A percentile compares a stretch with the other conserved stretches of the same genome.
Conservation (phyloP, 23 red algal genomes). For the Gracilaria vermiculophylla region DNA sequence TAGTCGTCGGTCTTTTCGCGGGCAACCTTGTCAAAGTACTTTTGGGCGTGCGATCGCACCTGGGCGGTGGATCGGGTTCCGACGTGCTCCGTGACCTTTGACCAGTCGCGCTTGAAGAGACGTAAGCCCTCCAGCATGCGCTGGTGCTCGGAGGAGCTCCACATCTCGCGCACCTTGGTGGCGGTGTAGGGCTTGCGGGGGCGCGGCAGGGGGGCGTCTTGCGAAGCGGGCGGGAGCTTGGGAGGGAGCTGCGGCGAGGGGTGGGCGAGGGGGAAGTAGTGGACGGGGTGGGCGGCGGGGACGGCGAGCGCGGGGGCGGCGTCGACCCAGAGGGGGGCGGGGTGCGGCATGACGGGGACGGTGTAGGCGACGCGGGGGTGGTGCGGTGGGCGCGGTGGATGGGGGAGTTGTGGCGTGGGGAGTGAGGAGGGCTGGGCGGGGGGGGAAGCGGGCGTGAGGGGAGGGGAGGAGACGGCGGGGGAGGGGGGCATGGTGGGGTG, state of each 20-base stretch:
- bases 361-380: not conserved
- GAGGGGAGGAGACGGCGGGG: not conserved
- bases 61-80: constrained; percentile 78
- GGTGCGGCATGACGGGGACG: constrained; percentile 5
- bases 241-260: not conserved
- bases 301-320: constrained; percentile 14
- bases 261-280: constrained; percentile 19
- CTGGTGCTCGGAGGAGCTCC: constrained; percentile 75
- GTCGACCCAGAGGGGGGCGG: constrained; percentile 3
- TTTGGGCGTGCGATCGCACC: constrained; percentile 89
- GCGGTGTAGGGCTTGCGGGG: constrained; percentile 88
- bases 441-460: not conserved
- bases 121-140: constrained; percentile 82
- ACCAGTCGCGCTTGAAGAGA: constrained; percentile 82
- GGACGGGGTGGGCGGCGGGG: not conserved
- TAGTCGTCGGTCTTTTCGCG: constrained; percentile 84
- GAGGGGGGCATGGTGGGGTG: no score
- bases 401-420: not conserved
- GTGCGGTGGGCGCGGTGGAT: not conserved
- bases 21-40: constrained; percentile 84
- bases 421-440: not conserved
- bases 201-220: constrained; percentile 20
- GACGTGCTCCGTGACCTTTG: constrained; percentile 76
- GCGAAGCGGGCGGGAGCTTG: not conserved
- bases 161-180: constrained; percentile 89